Conservation (phyloP, 306 rosid genomes). For the apple (Malus domestica) region DNA sequence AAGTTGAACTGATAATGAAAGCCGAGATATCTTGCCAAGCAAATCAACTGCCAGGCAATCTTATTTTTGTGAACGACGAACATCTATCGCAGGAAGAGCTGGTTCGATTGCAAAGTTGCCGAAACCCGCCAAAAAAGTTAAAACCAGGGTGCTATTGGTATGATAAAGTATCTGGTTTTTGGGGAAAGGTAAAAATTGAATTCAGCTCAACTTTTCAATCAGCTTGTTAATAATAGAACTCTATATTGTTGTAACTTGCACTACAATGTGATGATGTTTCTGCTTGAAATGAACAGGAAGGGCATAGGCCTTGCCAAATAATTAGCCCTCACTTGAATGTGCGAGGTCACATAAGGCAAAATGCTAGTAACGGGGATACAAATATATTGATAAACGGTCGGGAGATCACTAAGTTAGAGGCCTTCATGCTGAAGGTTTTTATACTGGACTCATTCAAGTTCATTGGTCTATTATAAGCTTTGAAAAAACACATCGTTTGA, state of each 20-base stretch:
- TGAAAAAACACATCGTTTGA: neutral
- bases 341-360: constrained; percentile 36
- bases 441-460: neutral
- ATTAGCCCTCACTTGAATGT: constrained; percentile 48
- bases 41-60: constrained; percentile 50
- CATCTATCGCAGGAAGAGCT: constrained; percentile 46
- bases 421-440: constrained; percentile 47
- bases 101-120: constrained; percentile 29
- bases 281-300: constrained; percentile 44
- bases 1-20: constrained; percentile 34
- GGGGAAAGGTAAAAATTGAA: constrained; percentile 67
- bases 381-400: constrained; percentile 44
- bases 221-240: neutral
- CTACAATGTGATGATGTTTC: constrained; percentile 4
- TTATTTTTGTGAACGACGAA: constrained; percentile 42
- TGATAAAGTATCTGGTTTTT: constrained; percentile 66
- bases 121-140: constrained; percentile 56
- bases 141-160: constrained; percentile 76
- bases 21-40: constrained; percentile 39
- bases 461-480: neutral
- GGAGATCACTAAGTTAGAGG: constrained; percentile 56
- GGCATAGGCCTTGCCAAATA: constrained; percentile 52
- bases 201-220: neutral
- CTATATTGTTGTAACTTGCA: constrained; percentile 3
- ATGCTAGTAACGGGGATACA: constrained; percentile 70